phyloP scores from a whole-genome alignment of 306 rosid species.

The Acacia acuminata region DNA sequence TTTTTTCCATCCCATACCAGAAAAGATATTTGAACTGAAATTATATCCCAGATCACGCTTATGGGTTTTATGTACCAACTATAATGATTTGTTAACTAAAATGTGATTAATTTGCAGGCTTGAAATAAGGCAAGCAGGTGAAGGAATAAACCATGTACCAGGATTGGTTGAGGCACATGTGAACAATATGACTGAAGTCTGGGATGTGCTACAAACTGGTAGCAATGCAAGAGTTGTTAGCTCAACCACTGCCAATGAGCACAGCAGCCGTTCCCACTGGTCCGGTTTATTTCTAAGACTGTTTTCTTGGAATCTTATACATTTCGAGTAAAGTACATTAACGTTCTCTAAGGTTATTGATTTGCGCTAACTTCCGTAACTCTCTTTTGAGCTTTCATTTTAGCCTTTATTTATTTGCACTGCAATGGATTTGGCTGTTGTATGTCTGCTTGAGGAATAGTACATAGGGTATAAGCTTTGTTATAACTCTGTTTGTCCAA shows the following conservation, averaged over 20 bases:
- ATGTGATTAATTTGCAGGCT: slow-evolving; percentile 54
- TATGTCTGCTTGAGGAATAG: background rate
- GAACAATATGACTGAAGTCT: slow-evolving; percentile 80
- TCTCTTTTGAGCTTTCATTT: background rate
- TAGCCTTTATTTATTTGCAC: background rate
- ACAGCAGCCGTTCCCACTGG: slow-evolving; percentile 97
- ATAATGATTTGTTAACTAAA: slow-evolving; percentile 16
- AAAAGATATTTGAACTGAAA: slow-evolving; percentile 6
- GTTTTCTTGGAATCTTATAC: background rate
- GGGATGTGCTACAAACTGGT: slow-evolving; percentile 97
- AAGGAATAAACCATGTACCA: slow-evolving; percentile 85
- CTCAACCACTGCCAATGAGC: slow-evolving; percentile 91
- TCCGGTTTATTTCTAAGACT: slow-evolving; percentile 28
- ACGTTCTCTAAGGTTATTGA: background rate
- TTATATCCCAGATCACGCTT: background rate
- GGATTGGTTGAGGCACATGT: slow-evolving; percentile 93
- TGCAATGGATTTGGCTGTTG: background rate
- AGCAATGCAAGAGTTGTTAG: slow-evolving; percentile 95
- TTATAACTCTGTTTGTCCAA: background rate
- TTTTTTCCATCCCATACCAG: slow-evolving; percentile 20
- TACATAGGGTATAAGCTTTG: background rate
- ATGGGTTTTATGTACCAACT: slow-evolving; percentile 6
- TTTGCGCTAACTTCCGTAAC: background rate
- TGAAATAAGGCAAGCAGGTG: slow-evolving; percentile 83
- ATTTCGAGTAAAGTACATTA: background rate